Evolutionary conservation across 148 eudicot genomes (phyloP).

Genomic region (Talinum fruticosum): DNA sequence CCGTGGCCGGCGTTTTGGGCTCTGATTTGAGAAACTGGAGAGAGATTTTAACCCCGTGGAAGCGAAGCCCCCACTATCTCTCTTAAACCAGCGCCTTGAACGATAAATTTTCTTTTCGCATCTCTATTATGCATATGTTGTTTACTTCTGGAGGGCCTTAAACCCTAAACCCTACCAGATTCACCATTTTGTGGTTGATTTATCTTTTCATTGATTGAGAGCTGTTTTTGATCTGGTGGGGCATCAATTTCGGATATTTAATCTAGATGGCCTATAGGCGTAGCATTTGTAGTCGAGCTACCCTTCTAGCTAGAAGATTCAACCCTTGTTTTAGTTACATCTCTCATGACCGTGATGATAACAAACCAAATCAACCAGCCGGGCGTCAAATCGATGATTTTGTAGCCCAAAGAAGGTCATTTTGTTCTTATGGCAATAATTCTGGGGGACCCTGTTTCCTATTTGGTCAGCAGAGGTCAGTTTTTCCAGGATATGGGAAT

Average conservation of each 20-base stretch:
- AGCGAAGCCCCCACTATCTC: not conserved
- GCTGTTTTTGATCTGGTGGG: not conserved
- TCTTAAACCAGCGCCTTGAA: not conserved
- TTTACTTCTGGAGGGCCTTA: constrained; percentile 3
- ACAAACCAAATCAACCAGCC: constrained; percentile 19
- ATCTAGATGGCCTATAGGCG: constrained; percentile 74
- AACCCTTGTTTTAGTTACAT: constrained; percentile 46
- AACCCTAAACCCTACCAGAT: constrained; percentile 37
- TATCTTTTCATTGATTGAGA: constrained; percentile 14
- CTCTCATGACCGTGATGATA: constrained; percentile 35
- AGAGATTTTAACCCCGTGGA: not conserved
- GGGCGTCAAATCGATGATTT: constrained; percentile 15
- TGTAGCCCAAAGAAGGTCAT: constrained; percentile 35
- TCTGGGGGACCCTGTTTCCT: constrained; percentile 20
- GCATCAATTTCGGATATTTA: not conserved
- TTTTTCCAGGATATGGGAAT: constrained; percentile 23
- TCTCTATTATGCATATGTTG: not conserved
- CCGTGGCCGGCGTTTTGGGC: not conserved
- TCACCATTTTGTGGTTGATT: not conserved
- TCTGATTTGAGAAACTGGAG: not conserved
- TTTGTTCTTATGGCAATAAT: constrained; percentile 28
- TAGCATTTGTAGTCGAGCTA: constrained; percentile 51
- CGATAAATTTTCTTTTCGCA: constrained; percentile 4
- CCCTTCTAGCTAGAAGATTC: constrained; percentile 42
- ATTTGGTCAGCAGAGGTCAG: constrained; percentile 18